Evolutionary conservation across 83 land plant species (phyloP).

Genomic region (Picea abies): DNA sequence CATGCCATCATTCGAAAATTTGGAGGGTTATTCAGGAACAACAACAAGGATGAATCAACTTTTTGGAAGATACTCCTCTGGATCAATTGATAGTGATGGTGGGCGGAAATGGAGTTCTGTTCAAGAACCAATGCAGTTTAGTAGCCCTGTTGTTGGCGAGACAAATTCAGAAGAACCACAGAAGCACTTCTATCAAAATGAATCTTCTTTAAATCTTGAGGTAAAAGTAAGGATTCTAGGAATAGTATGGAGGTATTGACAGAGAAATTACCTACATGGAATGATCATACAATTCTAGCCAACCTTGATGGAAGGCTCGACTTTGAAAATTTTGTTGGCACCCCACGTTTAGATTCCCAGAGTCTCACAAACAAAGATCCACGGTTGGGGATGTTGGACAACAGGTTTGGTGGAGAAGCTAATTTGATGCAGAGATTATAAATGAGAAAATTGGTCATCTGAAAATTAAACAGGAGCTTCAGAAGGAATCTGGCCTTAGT

Average conservation of each 20-base stretch:
- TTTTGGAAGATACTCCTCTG: too few relatives aligned
- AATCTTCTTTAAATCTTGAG: constrained; percentile 32
- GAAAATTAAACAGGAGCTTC: background rate
- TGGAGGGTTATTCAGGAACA: too few relatives aligned
- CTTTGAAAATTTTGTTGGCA: constrained; percentile 16
- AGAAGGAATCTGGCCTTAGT: constrained; percentile 47
- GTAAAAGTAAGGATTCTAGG: constrained; percentile 33
- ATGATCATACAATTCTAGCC: constrained; percentile 18
- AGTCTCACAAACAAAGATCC: constrained; percentile 10
- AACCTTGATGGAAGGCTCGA: constrained; percentile 36
- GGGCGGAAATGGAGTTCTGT: constrained; percentile 70
- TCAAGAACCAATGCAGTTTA: constrained; percentile 44
- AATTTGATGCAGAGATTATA: too few relatives aligned
- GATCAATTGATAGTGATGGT: constrained; percentile 67
- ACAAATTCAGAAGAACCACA: constrained; percentile 42
- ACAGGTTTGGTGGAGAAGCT: too few relatives aligned
- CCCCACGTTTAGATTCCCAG: background rate
- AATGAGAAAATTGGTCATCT: too few relatives aligned
- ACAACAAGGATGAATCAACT: too few relatives aligned
- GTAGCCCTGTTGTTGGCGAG: constrained; percentile 17
- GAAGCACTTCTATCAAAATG: constrained; percentile 37
- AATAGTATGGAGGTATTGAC: constrained; percentile 7
- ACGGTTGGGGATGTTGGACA: constrained; percentile 11
- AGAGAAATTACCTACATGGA: constrained; percentile 33
- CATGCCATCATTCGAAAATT: too few relatives aligned